These are phyloP conservation scores for Auriscalpium vulgare DNA, from an alignment of 768 basidiomycete species.

Conservation along the genomic window DNA sequence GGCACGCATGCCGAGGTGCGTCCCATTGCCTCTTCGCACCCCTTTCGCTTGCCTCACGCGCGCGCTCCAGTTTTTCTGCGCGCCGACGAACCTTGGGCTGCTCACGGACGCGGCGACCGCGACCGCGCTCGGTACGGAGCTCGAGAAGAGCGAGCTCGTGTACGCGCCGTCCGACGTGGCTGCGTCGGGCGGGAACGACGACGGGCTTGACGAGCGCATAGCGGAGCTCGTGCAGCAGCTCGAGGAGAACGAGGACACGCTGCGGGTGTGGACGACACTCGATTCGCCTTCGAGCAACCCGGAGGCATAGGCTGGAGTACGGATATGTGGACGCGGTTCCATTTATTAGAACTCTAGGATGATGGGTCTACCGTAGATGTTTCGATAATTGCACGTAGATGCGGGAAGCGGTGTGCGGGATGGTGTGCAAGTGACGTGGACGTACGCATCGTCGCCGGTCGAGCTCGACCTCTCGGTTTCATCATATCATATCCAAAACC, in stretches of 20 bases:
- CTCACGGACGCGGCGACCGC: slow-evolving; percentile 5
- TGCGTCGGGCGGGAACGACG: slow-evolving; percentile 12
- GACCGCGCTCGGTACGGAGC: slow-evolving; percentile 5
- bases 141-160: slow-evolving; percentile 11
- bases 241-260: slow-evolving; percentile 12
- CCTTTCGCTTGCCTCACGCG: too few species aligned
- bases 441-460: too few species aligned
- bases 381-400: not conserved
- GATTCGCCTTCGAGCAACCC: not conserved
- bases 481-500: too few species aligned
- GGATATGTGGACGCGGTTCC: too few species aligned
- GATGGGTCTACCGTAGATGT: not conserved
- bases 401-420: too few species aligned
- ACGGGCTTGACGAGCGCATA: slow-evolving; percentile 7
- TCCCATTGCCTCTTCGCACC: not conserved
- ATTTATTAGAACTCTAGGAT: not conserved
- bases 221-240: slow-evolving; percentile 8
- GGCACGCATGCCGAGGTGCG: slow-evolving; percentile 5
- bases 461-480: too few species aligned
- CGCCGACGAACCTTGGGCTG: slow-evolving; percentile 7
- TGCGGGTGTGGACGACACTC: slow-evolving; percentile 16
- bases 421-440: too few species aligned
- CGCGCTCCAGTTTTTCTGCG: slow-evolving; percentile 8
- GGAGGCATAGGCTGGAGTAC: not conserved
- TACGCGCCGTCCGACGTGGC: slow-evolving; percentile 17